Evolutionary conservation across 2,329 filamentous ascomycete species (phyloP).

Genomic region (Exophiala viscosa): DNA sequence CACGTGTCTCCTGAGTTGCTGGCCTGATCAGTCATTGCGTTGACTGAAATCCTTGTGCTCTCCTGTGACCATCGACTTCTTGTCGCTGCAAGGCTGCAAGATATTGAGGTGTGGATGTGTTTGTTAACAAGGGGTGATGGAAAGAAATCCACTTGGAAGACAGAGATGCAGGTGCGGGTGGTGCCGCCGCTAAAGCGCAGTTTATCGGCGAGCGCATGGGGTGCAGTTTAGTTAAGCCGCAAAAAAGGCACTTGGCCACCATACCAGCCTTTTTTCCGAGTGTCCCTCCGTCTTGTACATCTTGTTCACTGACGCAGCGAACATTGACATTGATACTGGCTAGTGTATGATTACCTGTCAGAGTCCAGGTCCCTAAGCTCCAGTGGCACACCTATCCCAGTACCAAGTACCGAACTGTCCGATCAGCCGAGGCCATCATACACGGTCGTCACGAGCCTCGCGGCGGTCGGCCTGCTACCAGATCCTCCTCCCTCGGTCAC

Average conservation of each 20-base stretch:
- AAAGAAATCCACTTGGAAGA: neutral
- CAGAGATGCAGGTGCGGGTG: slow-evolving; percentile 5
- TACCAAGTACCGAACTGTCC: neutral
- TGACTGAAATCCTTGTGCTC: too few relatives aligned
- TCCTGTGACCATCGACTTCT: too few relatives aligned
- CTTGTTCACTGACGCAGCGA: too few relatives aligned
- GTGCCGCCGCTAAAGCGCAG: slow-evolving; percentile 16
- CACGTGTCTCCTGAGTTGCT: neutral
- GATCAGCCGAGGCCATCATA: neutral
- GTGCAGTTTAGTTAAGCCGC: slow-evolving; percentile 10
- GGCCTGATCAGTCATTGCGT: too few relatives aligned
- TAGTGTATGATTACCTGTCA: too few relatives aligned
- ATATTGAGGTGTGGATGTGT: too few relatives aligned
- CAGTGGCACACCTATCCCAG: too few relatives aligned
- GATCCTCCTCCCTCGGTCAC: neutral
- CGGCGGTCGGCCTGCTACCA: neutral
- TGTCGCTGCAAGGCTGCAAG: too few relatives aligned
- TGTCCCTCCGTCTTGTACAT: neutral
- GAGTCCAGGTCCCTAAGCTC: too few relatives aligned
- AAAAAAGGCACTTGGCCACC: neutral
- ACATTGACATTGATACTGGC: too few relatives aligned
- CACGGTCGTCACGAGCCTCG: neutral
- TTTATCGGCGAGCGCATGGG: slow-evolving; percentile 14
- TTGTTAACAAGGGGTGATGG: neutral
- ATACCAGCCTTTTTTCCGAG: neutral